phyloP scores from a whole-genome alignment of 1,284 basidiomycete genomes.

The Cryptococcus hybrid region DNA sequence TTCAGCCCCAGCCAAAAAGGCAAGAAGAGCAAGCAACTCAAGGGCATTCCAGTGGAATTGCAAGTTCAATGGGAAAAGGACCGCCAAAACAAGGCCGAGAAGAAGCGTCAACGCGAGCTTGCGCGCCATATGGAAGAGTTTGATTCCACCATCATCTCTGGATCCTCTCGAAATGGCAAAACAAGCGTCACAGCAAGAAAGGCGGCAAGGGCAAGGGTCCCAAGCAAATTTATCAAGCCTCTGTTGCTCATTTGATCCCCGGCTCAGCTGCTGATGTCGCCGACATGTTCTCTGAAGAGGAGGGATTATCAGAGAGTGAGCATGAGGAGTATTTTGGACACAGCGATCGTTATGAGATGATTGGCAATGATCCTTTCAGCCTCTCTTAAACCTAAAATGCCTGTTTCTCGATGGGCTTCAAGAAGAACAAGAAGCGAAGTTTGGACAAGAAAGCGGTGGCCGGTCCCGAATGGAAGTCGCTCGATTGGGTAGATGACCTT shows the following conservation, averaged over 20 bases:
- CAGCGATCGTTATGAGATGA: background rate
- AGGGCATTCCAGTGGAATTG: slow-evolving; percentile 62
- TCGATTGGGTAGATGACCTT: slow-evolving; percentile 57
- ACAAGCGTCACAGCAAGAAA: slow-evolving; percentile 32
- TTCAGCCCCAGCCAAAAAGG: slow-evolving; percentile 32
- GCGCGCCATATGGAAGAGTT: slow-evolving; percentile 57
- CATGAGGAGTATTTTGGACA: slow-evolving; percentile 8
- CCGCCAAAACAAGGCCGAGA: slow-evolving; percentile 73
- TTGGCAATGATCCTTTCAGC: background rate
- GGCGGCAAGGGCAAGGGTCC: slow-evolving; percentile 32
- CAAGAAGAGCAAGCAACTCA: slow-evolving; percentile 54
- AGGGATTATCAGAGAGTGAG: slow-evolving; percentile 33
- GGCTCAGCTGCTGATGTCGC: slow-evolving; percentile 40
- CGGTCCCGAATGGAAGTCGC: slow-evolving; percentile 1
- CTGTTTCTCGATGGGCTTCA: background rate
- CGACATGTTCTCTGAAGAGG: slow-evolving; percentile 33
- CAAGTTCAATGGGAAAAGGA: slow-evolving; percentile 75
- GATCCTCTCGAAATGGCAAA: slow-evolving; percentile 62
- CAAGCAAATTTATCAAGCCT: slow-evolving; percentile 32
- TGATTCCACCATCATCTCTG: slow-evolving; percentile 54
- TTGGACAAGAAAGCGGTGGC: slow-evolving; percentile 4
- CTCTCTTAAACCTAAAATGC: background rate
- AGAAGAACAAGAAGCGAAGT: slow-evolving; percentile 4
- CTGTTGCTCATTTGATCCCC: slow-evolving; percentile 40
- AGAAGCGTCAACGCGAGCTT: slow-evolving; percentile 63